Conservation (phyloP, 768 basidiomycete genomes). For the Pisolithus marmoratus region DNA sequence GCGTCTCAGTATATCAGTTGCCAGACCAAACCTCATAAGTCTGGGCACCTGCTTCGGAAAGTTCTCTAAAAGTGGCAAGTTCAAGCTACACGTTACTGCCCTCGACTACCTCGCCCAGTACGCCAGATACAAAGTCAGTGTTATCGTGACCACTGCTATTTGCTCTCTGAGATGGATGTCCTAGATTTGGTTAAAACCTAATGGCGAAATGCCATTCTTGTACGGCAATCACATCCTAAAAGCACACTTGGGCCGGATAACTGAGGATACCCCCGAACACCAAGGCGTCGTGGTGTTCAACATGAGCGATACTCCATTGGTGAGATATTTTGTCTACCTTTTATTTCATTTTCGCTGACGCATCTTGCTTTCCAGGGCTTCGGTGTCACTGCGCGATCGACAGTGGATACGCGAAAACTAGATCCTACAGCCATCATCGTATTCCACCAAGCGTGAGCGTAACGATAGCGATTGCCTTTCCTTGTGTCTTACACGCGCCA, state of each 20-base stretch:
- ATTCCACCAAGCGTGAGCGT: constrained; percentile 87
- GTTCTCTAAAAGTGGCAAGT: constrained; percentile 95
- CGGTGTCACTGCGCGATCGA: constrained; percentile 94
- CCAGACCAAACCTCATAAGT: constrained; percentile 85
- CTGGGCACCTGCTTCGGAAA: constrained; percentile 97
- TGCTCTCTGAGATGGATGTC: background rate
- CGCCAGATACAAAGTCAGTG: constrained; percentile 89
- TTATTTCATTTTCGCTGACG: background rate
- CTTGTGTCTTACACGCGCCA: constrained; percentile 4
- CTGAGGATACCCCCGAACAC: constrained; percentile 98
- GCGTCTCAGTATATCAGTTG: constrained; percentile 87
- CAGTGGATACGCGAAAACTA: constrained; percentile 92
- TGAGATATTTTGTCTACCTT: constrained; percentile 31
- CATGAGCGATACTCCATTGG: constrained; percentile 92
- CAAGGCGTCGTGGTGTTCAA: constrained; percentile 96
- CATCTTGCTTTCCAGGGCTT: constrained; percentile 62
- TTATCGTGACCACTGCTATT: background rate
- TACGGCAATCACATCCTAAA: constrained; percentile 99
- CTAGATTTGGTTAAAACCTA: constrained; percentile 98
- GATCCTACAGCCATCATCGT: constrained; percentile 97
- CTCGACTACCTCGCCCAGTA: constrained; percentile 93
- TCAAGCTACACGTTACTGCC: constrained; percentile 93
- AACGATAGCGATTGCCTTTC: background rate
- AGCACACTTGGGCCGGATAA: constrained; percentile 97
- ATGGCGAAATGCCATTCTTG: constrained; percentile 98